phyloP scores from a whole-genome alignment of 306 rosid genomes.

The Lathyrus oleraceus region DNA sequence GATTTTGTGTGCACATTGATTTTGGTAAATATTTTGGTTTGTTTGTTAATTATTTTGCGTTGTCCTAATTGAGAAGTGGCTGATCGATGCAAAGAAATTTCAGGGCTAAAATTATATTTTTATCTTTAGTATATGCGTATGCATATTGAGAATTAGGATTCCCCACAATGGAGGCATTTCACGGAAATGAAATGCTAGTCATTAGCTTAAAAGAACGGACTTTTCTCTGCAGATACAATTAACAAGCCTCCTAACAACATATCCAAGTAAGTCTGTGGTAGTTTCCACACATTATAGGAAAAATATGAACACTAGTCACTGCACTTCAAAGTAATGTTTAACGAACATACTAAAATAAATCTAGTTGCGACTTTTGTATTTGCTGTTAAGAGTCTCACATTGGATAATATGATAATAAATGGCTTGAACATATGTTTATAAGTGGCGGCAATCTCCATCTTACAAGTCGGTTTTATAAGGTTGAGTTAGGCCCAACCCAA shows the following conservation, averaged over 20 bases:
- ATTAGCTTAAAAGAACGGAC: not conserved
- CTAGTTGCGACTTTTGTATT: not conserved
- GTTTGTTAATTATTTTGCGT: not conserved
- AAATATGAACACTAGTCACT: constrained; percentile 4
- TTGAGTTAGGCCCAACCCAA: too few relatives aligned
- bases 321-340: constrained; percentile 10
- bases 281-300: constrained; percentile 6
- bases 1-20: not conserved
- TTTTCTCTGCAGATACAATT: not conserved
- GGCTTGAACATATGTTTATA: too few relatives aligned
- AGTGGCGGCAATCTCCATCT: too few relatives aligned
- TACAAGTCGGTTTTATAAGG: too few relatives aligned
- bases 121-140: constrained; percentile 6
- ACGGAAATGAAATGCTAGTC: not conserved
- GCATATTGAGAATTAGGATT: constrained; percentile 11
- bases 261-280: constrained; percentile 16
- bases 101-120: constrained; percentile 4
- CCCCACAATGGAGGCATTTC: constrained; percentile 1
- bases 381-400: too few relatives aligned
- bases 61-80: not conserved
- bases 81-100: not conserved
- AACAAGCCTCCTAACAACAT: constrained; percentile 7
- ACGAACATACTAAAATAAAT: constrained; percentile 13
- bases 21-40: not conserved
- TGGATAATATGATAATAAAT: constrained; percentile 1